Base-by-base conservation (phyloP, 306 rosid genomes). In the Gastrolobium bilobum region DNA sequence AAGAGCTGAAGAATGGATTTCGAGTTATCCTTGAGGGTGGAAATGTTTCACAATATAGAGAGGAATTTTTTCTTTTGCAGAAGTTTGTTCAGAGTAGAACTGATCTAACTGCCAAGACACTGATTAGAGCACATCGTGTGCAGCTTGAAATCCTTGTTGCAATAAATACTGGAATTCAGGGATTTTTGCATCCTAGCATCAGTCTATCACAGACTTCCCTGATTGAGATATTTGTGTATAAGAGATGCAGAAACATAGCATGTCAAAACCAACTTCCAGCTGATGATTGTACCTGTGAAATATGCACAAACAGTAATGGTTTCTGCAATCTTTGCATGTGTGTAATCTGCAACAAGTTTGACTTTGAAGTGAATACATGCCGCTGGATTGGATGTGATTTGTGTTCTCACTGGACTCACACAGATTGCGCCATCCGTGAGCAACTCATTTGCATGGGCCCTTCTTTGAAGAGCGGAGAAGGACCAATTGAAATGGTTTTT, bases 241-340 rank as follows among this genome's bases (percentile, higher is more conserved):
- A 90, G 86, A 88, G 98, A 68, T 93, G 98, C 85, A 83, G 98
- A 77, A 93, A 93, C 76, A 90, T 93, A 61, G 95, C 92, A 29
- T 93, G 98, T 86, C 92, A 90, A 86, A 93, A 83, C 87, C 95
- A 83, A 87, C 93, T 93, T 77, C 97, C 98, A 0, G 95, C 98
- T 30, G 95, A 93, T 52, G 98, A 93, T 72, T 93, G 98, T 75
- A 81, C 95, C 67, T 93, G 98, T 79, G 97, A 86, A 71, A 88
- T 89, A 84, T 93, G 98, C 86, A 84, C 88, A 63, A 78, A 48
- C 82, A 84, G 88, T 73, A 91, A 88, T 84, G 98, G 98, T 76
- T 93, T 93, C 91, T 93, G 98, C 83, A 93, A 93, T 85, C 95
- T 91, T 73, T 93, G 98, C 84, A 93, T 93, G 97, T 93, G 98